phyloP scores from a whole-genome alignment of 306 rosid species.

The Sesbania bispinosa region DNA sequence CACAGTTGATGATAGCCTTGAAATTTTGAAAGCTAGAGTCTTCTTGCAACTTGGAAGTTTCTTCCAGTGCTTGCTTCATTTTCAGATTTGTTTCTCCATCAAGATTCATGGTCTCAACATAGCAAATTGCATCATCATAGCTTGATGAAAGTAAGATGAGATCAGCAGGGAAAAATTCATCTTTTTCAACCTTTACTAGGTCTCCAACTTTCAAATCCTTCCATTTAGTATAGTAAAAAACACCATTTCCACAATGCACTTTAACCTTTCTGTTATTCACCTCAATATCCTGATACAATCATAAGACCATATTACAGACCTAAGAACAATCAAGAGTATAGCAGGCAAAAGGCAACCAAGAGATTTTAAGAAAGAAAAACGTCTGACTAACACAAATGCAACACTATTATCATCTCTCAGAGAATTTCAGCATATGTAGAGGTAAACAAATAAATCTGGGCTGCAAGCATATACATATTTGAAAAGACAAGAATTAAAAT shows the following conservation, averaged over 20 bases:
- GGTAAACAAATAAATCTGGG: background rate
- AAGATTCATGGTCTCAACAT: conserved; percentile 87
- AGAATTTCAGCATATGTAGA: background rate
- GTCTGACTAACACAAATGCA: background rate
- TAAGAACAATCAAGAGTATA: background rate
- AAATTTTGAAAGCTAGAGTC: conserved; percentile 54
- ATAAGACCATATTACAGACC: conserved; percentile 27
- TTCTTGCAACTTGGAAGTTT: conserved; percentile 63
- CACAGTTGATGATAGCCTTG: conserved; percentile 77
- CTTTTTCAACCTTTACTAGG: conserved; percentile 77
- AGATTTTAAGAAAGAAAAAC: background rate
- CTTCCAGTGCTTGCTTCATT: conserved; percentile 63
- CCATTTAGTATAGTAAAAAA: conserved; percentile 63
- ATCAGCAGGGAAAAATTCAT: conserved; percentile 91
- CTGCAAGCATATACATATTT: background rate
- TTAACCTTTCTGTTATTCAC: conserved; percentile 77
- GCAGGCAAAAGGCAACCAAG: background rate
- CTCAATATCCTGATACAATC: conserved; percentile 69
- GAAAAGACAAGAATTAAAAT: background rate
- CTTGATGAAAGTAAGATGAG: conserved; percentile 79
- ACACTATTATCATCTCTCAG: background rate
- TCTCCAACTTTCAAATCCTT: conserved; percentile 76
- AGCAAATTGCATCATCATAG: conserved; percentile 82
- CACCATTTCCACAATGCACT: conserved; percentile 55
- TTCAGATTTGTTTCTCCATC: conserved; percentile 96